Evolutionary conservation across 768 basidiomycete genomes (phyloP).

Genomic region (Russula sp.): DNA sequence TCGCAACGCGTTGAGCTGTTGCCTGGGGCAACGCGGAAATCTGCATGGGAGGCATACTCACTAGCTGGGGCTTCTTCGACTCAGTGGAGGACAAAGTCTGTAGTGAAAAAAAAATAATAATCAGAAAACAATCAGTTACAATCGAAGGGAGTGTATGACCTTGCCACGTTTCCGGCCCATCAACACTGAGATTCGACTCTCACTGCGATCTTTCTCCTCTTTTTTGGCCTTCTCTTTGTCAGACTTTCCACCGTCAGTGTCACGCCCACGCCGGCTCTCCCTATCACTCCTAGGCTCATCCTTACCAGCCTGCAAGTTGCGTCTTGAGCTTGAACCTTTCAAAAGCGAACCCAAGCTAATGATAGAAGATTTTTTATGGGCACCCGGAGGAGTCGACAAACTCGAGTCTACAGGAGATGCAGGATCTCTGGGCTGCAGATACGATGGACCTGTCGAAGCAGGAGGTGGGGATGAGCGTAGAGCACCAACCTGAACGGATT

Average conservation of each 20-base stretch:
- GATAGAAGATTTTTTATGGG: conserved; percentile 76
- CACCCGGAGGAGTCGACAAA: conserved; percentile 44
- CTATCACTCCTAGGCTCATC: conserved; percentile 41
- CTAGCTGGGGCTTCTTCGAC: conserved; percentile 62
- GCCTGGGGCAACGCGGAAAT: conserved; percentile 74
- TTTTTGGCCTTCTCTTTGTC: conserved; percentile 58
- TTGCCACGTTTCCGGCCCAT: conserved; percentile 90
- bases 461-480: conserved; percentile 43
- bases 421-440: conserved; percentile 36
- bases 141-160: conserved; percentile 38
- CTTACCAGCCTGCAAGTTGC: conserved; percentile 64
- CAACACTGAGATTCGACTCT: conserved; percentile 80
- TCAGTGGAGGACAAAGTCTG: conserved; percentile 83
- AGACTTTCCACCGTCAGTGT: conserved; percentile 44
- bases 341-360: conserved; percentile 77
- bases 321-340: conserved; percentile 74
- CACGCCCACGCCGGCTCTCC: conserved; percentile 42
- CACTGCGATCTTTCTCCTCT: conserved; percentile 76
- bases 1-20: conserved; percentile 81
- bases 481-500: conserved; percentile 57
- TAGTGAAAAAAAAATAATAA: conserved; percentile 7
- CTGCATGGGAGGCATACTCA: conserved; percentile 84
- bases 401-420: conserved; percentile 51
- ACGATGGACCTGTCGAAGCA: conserved; percentile 32
- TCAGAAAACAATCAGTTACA: conserved; percentile 4